Evolutionary conservation across 176 grass and related monocot species (phyloP).

Genomic region (Otatea glauca): DNA sequence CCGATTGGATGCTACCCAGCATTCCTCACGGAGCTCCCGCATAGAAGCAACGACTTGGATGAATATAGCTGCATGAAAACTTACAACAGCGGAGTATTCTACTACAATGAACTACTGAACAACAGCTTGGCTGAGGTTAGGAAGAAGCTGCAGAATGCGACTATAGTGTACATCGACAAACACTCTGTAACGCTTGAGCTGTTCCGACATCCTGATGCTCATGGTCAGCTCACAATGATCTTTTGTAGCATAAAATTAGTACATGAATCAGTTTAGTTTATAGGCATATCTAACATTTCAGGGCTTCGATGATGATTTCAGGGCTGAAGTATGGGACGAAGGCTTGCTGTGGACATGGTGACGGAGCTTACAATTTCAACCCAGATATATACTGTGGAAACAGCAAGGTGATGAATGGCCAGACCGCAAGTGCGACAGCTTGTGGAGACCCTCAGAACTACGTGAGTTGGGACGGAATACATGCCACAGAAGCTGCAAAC

Average conservation of each 20-base stretch:
- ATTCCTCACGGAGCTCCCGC: slow-evolving; percentile 55
- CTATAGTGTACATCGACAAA: slow-evolving; percentile 56
- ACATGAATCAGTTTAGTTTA: not conserved
- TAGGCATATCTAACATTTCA: not conserved
- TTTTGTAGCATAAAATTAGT: not conserved
- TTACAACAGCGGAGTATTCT: slow-evolving; percentile 50
- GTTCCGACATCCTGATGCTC: slow-evolving; percentile 55
- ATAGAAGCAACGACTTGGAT: slow-evolving; percentile 50
- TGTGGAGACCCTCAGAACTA: slow-evolving; percentile 64
- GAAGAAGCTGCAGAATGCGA: slow-evolving; percentile 42
- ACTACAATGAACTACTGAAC: slow-evolving; percentile 68
- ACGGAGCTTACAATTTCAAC: slow-evolving; percentile 63
- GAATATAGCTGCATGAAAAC: slow-evolving; percentile 63
- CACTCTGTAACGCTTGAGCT: slow-evolving; percentile 52
- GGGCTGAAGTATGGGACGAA: slow-evolving; percentile 59
- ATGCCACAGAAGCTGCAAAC: slow-evolving; percentile 76
- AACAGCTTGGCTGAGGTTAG: slow-evolving; percentile 36
- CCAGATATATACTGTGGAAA: slow-evolving; percentile 54
- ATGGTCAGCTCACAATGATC: slow-evolving; percentile 37
- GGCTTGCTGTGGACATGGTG: slow-evolving; percentile 71
- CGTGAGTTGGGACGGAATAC: slow-evolving; percentile 86
- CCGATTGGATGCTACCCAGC: slow-evolving; percentile 72
- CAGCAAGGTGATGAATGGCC: slow-evolving; percentile 59
- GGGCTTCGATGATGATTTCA: slow-evolving; percentile 29
- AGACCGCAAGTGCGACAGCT: slow-evolving; percentile 36